A percentile compares a stretch with the other conserved stretches of the same genome.
Conservation (phyloP, 257 asterid genomes). For the Gentiana straminea region DNA sequence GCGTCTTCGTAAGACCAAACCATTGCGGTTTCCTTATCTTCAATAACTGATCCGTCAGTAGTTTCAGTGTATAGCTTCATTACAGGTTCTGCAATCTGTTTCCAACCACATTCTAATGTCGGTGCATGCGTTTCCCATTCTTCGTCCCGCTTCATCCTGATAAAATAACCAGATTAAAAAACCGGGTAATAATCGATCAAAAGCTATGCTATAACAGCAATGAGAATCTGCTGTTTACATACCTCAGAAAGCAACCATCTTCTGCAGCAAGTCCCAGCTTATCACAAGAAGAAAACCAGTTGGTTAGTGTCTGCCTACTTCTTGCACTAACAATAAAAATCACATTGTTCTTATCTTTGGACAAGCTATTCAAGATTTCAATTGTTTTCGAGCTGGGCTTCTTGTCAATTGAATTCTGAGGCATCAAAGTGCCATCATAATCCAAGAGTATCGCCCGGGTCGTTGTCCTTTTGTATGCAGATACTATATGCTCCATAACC, state of each 20-base stretch:
- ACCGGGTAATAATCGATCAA: neutral
- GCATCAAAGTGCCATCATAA: conserved; percentile 87
- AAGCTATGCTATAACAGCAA: neutral
- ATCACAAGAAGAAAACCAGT: conserved; percentile 70
- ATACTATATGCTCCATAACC: conserved; percentile 77
- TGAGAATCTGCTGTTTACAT: neutral
- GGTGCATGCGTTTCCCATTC: conserved; percentile 81
- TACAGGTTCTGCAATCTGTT: conserved; percentile 83
- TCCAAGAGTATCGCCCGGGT: conserved; percentile 66
- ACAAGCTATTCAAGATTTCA: conserved; percentile 47
- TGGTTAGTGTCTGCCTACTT: conserved; percentile 36
- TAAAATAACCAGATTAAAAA: conserved; percentile 1
- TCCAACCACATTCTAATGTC: conserved; percentile 69
- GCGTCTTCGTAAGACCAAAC: conserved; percentile 89
- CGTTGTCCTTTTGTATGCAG: conserved; percentile 66
- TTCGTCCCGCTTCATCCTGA: conserved; percentile 50
- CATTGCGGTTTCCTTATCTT: conserved; percentile 69
- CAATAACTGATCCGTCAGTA: conserved; percentile 80
- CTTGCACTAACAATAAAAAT: conserved; percentile 65
- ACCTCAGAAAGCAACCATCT: conserved; percentile 78
- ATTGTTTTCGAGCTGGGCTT: conserved; percentile 64
- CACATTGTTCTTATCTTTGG: conserved; percentile 62
- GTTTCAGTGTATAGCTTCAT: conserved; percentile 83
- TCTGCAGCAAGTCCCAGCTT: conserved; percentile 84
- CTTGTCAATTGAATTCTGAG: conserved; percentile 71